These are phyloP conservation scores for Xylaria sp. DNA, from an alignment of 2,329 filamentous ascomycete species.

Conservation along the genomic window DNA sequence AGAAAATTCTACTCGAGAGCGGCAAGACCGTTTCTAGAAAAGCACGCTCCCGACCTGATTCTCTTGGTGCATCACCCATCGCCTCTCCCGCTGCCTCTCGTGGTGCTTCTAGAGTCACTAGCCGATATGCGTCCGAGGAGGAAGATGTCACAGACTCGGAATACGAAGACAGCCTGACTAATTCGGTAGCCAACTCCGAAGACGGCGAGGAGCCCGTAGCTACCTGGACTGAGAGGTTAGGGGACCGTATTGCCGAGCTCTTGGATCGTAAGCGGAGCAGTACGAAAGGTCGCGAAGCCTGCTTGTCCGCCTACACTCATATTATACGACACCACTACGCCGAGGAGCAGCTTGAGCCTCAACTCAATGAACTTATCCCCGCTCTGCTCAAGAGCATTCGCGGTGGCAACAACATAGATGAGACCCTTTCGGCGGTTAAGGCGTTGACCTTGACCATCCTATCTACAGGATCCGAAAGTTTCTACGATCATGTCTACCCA, in stretches of 20 bases:
- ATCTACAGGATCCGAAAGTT: constrained; percentile 70
- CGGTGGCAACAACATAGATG: constrained; percentile 73
- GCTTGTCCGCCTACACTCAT: constrained; percentile 69
- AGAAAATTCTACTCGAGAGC: constrained; percentile 75
- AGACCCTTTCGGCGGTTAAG: constrained; percentile 76
- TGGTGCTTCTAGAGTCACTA: constrained; percentile 67
- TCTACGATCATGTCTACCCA: constrained; percentile 71
- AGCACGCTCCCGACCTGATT: constrained; percentile 67
- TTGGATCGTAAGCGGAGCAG: constrained; percentile 81
- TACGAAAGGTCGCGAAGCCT: constrained; percentile 74
- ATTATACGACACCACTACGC: constrained; percentile 76
- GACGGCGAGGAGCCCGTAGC: constrained; percentile 69
- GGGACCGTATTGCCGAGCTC: constrained; percentile 76
- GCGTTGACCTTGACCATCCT: constrained; percentile 77
- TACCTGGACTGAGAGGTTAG: constrained; percentile 71
- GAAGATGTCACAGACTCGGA: constrained; percentile 68
- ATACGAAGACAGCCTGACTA: constrained; percentile 60
- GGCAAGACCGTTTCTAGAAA: constrained; percentile 79
- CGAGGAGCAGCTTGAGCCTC: constrained; percentile 68
- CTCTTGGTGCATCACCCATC: constrained; percentile 67
- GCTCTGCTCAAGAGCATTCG: constrained; percentile 78
- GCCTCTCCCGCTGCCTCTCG: constrained; percentile 69
- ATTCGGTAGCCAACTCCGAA: constrained; percentile 67
- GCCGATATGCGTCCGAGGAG: constrained; percentile 72
- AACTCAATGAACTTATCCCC: constrained; percentile 69